These are phyloP conservation scores for Populus hybrid DNA, from an alignment of 441 rosid species.

Conservation along the genomic window DNA sequence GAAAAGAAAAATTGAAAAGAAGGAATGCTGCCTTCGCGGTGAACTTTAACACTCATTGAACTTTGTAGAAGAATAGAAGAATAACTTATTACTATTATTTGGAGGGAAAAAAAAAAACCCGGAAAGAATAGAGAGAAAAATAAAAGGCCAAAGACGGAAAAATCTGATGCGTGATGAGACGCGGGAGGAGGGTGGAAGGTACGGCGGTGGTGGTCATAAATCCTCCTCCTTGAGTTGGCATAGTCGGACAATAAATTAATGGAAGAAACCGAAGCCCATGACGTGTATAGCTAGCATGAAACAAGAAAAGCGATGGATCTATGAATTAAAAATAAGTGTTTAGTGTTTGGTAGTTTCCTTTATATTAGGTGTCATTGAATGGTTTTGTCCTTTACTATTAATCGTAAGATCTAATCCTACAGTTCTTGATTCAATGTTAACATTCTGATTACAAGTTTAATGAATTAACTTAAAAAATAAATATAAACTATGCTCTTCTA, in stretches of 20 bases:
- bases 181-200: not conserved
- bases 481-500: too few species aligned
- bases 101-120: too few species aligned
- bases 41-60: too few species aligned
- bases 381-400: not conserved
- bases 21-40: too few species aligned
- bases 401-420: not conserved
- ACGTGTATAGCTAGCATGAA: not conserved
- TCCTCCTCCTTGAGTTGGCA: conserved; percentile 26
- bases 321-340: not conserved
- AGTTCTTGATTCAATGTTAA: too few species aligned
- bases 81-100: not conserved
- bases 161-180: not conserved
- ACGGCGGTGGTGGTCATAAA: conserved; percentile 4
- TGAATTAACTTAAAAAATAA: too few species aligned
- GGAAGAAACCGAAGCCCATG: conserved; percentile 4
- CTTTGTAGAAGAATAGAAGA: too few species aligned
- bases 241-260: conserved; percentile 18
- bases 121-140: too few species aligned
- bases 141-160: not conserved
- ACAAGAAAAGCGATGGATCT: conserved; percentile 2
- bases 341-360: not conserved
- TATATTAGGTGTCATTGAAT: conserved; percentile 10
- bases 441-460: too few species aligned
- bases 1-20: too few species aligned